These are phyloP conservation scores for Fagopyrum tataricum DNA, from an alignment of 148 eudicot species.

Conservation along the genomic window DNA sequence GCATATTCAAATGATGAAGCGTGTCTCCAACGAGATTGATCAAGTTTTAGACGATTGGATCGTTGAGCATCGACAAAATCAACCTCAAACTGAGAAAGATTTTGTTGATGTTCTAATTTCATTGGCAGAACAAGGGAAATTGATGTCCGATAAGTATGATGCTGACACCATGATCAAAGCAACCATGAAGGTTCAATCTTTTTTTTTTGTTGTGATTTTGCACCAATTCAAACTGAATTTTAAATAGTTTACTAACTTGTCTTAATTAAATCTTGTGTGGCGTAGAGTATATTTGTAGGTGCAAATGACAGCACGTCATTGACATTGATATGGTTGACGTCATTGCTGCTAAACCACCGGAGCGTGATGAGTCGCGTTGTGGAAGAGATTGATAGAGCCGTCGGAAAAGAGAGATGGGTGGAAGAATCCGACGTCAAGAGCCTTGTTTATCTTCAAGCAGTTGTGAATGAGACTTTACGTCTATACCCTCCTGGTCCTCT, in stretches of 20 bases:
- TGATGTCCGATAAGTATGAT: not conserved
- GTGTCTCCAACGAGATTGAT: slow-evolving; percentile 12
- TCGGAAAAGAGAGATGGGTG: slow-evolving; percentile 25
- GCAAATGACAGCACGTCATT: slow-evolving; percentile 18
- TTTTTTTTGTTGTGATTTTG: too few relatives aligned
- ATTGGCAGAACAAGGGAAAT: not conserved
- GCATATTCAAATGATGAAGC: slow-evolving; percentile 10
- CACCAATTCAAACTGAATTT: too few relatives aligned
- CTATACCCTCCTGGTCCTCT: slow-evolving; percentile 25
- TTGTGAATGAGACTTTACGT: slow-evolving; percentile 24
- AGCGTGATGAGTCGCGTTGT: slow-evolving; percentile 14
- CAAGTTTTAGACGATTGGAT: slow-evolving; percentile 17
- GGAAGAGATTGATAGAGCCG: slow-evolving; percentile 21
- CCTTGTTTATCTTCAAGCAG: slow-evolving; percentile 20
- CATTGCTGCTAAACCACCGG: slow-evolving; percentile 15
- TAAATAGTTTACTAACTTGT: too few relatives aligned
- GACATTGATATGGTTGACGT: slow-evolving; percentile 18
- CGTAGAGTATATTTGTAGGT: slow-evolving; percentile 21
- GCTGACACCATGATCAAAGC: slow-evolving; percentile 16
- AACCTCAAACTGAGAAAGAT: slow-evolving; percentile 11
- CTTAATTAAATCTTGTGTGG: not conserved
- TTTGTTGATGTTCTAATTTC: slow-evolving; percentile 24
- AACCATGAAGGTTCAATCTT: slow-evolving; percentile 21
- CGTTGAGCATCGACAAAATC: slow-evolving; percentile 14
- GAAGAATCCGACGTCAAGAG: slow-evolving; percentile 21